A percentile compares a stretch with the other conserved stretches of the same genome.
Conservation (phyloP, 1,139 yeast species). For the Suhomyces taliae region DNA sequence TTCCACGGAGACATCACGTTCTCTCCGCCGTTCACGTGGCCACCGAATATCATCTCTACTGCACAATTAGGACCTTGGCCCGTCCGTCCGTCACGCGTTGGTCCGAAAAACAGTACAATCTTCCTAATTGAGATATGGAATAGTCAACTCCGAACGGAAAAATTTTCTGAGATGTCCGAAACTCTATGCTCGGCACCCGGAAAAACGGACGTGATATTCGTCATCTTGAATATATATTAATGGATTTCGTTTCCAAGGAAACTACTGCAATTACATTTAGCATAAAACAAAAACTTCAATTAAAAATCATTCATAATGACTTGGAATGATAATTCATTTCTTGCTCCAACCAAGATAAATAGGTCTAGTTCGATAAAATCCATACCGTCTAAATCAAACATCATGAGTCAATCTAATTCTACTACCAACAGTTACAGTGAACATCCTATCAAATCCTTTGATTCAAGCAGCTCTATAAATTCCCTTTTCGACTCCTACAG, state of each 20-base stretch:
- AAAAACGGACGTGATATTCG: neutral
- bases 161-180: constrained; percentile 8
- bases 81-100: neutral
- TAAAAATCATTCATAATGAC: neutral
- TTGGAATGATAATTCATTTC: neutral
- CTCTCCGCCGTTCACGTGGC: too few species aligned
- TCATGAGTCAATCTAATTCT: neutral
- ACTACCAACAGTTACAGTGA: neutral
- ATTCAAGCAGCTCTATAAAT: constrained; percentile 27
- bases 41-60: too few species aligned
- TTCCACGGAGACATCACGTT: too few species aligned
- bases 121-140: constrained; percentile 3
- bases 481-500: constrained; percentile 27
- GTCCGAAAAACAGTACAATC: constrained; percentile 3
- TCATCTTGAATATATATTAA: neutral
- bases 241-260: neutral
- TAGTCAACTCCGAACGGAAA: constrained; percentile 13
- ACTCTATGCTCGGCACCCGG: neutral
- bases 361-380: neutral
- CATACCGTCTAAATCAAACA: neutral
- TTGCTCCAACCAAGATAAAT: neutral
- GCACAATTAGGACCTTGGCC: neutral
- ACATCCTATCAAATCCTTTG: constrained; percentile 10
- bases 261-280: too few species aligned
- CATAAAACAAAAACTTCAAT: too few species aligned